A percentile compares a stretch with the other conserved stretches of the same genome.
Conservation (phyloP, 169 alveolate species). For the Eimeria tenella region DNA sequence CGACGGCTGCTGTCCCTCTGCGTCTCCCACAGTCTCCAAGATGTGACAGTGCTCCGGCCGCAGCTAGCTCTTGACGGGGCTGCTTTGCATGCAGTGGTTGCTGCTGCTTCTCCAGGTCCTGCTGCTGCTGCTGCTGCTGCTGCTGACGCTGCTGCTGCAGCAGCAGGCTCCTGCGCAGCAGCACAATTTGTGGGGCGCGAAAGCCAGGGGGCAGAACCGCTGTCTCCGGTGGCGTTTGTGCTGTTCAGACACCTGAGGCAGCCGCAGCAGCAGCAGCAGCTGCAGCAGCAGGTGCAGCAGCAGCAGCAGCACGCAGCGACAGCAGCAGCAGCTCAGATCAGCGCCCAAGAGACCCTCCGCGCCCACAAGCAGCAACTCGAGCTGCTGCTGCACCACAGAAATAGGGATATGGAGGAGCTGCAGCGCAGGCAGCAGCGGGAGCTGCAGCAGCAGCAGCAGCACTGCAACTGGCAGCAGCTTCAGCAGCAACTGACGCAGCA, state of each 20-base stretch:
- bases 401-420: not conserved
- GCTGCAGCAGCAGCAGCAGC: slow-evolving; percentile 26
- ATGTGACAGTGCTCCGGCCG: slow-evolving; percentile 42
- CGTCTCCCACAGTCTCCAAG: not conserved
- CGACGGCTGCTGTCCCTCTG: not conserved
- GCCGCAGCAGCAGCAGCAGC: slow-evolving; percentile 51
- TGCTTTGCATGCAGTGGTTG: slow-evolving; percentile 17
- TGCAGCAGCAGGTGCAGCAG: not conserved
- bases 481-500: slow-evolving; percentile 29
- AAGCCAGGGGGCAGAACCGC: not conserved
- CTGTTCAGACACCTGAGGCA: slow-evolving; percentile 19
- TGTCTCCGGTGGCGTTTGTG: not conserved
- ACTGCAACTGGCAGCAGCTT: not conserved
- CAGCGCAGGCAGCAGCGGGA: not conserved
- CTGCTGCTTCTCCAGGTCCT: not conserved
- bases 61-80: not conserved
- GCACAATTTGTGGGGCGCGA: slow-evolving; percentile 1
- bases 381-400: not conserved
- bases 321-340: not conserved
- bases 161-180: not conserved
- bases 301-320: not conserved
- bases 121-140: slow-evolving; percentile 31
- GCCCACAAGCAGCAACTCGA: not conserved
- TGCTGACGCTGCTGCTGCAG: not conserved
- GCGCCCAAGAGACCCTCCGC: not conserved